phyloP scores from a whole-genome alignment of 495 filamentous ascomycete genomes.

The Tuber brumale region DNA sequence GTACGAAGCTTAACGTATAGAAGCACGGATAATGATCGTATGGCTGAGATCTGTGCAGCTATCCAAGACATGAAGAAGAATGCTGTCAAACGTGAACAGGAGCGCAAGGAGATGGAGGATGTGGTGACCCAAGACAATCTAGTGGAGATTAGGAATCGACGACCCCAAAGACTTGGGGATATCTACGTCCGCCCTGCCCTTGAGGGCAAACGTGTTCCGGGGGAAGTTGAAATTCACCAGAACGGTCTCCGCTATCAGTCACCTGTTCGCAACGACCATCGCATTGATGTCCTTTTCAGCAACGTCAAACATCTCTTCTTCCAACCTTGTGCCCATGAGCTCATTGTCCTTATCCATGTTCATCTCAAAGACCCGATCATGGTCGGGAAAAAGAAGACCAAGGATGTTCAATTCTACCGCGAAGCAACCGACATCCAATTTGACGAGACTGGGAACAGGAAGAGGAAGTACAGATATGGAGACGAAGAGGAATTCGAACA shows the following conservation, averaged over 20 bases:
- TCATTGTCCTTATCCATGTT: conserved; percentile 96
- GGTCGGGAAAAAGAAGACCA: conserved; percentile 97
- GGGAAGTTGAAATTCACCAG: conserved; percentile 93
- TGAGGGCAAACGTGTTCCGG: conserved; percentile 92
- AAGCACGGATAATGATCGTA: conserved; percentile 76
- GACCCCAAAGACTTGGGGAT: conserved; percentile 77
- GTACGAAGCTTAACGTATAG: conserved; percentile 90
- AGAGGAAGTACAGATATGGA: conserved; percentile 95
- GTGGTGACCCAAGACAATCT: conserved; percentile 99
- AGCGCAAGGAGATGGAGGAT: conserved; percentile 99
- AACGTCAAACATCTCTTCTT: conserved; percentile 99
- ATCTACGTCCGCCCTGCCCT: conserved; percentile 89
- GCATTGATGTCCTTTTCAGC: conserved; percentile 92
- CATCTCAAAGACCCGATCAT: conserved; percentile 98
- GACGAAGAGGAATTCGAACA: conserved; percentile 99
- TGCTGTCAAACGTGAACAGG: conserved; percentile 80
- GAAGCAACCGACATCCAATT: conserved; percentile 98
- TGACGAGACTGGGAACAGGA: conserved; percentile 96
- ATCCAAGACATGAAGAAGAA: conserved; percentile 93
- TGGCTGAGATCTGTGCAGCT: conserved; percentile 78
- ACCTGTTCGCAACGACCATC: conserved; percentile 69
- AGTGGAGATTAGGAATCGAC: conserved; percentile 81
- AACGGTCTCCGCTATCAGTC: conserved; percentile 97
- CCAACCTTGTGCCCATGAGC: conserved; percentile 88
- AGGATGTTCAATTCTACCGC: conserved; percentile 96